A percentile compares a stretch with the other conserved stretches of the same genome.
Evolutionary conservation across 257 asterid genomes (phyloP).

Genomic region (Salvia hispanica): DNA sequence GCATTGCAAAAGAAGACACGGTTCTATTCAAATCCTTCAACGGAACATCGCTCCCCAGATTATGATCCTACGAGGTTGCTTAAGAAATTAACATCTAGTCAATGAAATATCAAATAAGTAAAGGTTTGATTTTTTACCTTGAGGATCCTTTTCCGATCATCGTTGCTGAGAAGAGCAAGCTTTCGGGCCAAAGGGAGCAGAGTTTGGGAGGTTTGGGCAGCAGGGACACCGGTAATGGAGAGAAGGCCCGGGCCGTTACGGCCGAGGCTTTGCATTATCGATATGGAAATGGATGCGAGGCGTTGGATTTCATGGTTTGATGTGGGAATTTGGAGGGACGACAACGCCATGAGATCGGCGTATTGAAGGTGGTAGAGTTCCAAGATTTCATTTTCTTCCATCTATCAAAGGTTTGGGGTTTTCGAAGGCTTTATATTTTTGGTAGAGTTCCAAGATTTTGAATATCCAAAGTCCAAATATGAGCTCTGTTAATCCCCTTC

Average conservation of each 20-base stretch:
- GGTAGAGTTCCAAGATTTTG: too few species aligned
- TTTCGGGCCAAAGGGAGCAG: slow-evolving; percentile 80
- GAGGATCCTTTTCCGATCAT: slow-evolving; percentile 67
- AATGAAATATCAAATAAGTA: slow-evolving; percentile 14
- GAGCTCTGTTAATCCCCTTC: too few species aligned
- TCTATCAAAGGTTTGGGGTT: not conserved
- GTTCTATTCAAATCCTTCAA: slow-evolving; percentile 62
- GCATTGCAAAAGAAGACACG: slow-evolving; percentile 89
- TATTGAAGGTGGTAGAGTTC: slow-evolving; percentile 59
- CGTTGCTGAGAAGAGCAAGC: slow-evolving; percentile 64
- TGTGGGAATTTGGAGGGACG: slow-evolving; percentile 37
- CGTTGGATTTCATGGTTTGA: slow-evolving; percentile 48
- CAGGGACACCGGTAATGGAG: slow-evolving; percentile 63
- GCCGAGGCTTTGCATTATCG: slow-evolving; percentile 69
- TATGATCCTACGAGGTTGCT: slow-evolving; percentile 60
- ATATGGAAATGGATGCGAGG: slow-evolving; percentile 39
- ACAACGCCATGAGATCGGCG: slow-evolving; percentile 56
- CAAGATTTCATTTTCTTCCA: slow-evolving; percentile 51
- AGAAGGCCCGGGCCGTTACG: slow-evolving; percentile 83
- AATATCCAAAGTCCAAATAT: too few species aligned
- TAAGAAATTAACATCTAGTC: not conserved
- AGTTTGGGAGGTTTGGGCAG: slow-evolving; percentile 45
- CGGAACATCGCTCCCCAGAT: slow-evolving; percentile 83
- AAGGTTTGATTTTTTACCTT: slow-evolving; percentile 49
- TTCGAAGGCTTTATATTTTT: too few species aligned